Evolutionary conservation across 441 rosid species (phyloP).

Genomic region (Oxalis stricta): DNA sequence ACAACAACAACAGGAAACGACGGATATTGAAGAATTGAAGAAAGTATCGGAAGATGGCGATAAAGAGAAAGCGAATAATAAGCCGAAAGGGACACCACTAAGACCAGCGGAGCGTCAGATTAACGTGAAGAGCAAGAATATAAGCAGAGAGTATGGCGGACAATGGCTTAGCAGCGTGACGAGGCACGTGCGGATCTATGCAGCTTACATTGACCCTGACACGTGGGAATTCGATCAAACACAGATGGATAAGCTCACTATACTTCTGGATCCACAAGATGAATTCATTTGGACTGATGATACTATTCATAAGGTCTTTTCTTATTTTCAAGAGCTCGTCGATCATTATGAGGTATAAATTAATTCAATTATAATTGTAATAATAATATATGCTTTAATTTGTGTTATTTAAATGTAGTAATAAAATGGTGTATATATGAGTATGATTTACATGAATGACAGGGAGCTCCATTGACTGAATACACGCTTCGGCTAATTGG

Average conservation of each 20-base stretch:
- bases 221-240: constrained; percentile 82
- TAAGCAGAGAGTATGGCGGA: constrained; percentile 63
- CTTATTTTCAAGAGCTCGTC: constrained; percentile 86
- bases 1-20: too few species aligned
- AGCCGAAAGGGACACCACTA: constrained; percentile 28
- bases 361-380: not conserved
- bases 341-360: constrained; percentile 96
- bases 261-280: constrained; percentile 68
- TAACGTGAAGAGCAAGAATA: constrained; percentile 68
- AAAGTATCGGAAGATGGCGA: too few species aligned
- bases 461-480: constrained; percentile 93
- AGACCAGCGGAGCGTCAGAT: constrained; percentile 77
- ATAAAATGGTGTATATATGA: too few species aligned
- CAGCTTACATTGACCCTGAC: constrained; percentile 86
- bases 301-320: constrained; percentile 49
- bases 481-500: constrained; percentile 84
- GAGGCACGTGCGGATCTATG: constrained; percentile 75
- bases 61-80: too few species aligned
- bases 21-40: too few species aligned
- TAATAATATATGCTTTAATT: too few species aligned
- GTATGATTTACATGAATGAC: constrained; percentile 7
- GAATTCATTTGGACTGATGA: constrained; percentile 81
- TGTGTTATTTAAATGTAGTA: too few species aligned
- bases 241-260: constrained; percentile 83
- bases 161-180: constrained; percentile 89